Base-by-base conservation (phyloP, 768 basidiomycete species). In the Mrakia blollopis region DNA sequence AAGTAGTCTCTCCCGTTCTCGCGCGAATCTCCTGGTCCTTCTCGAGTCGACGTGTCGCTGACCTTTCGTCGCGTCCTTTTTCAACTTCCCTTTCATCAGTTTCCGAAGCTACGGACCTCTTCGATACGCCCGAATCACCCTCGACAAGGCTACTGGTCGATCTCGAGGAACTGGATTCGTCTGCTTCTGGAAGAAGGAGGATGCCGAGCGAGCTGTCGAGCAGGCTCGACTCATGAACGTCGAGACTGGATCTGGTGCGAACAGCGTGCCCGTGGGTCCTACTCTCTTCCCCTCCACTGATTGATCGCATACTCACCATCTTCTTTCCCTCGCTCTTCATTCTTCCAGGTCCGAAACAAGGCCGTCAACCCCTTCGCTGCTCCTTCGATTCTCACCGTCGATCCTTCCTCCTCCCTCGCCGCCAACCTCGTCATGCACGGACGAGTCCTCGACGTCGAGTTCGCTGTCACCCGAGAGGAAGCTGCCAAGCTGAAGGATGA, bases 101-200 rank as follows among this genome's bases (percentile, higher is more conserved):
- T 97, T 99, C 86, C 91, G 94, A 32, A 85, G 89, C 0, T 98
- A 95, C 82, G 97, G 97, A 0, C 90, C 93, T 7, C 86, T 99
- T 25, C 91, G 94, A 32, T 99, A 98, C 82, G 94, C 92, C 6
- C 89, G 93, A 30, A 92, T 98, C 72, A 91, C 95, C 0, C 85
- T 94, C 83, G 97, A 98, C 80, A 86, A 85, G 10, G 88, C 86
- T 1, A 93, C 91, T 1, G 92, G 91, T 25, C 90, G 94, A 65
- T 94, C 96, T 32, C 87, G 94, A 65, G 97, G 97, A 35, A 96
- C 94, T 9, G 97, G 94, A 4, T 99, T 99, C 82, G 94, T 91
- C 2, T 98, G 94, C 83, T 98, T 96, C 85, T 98, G 96, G 94
- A 93, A 95, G 76, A 89, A 88, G 78, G 91, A 89, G 79, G 91